Evolutionary conservation across 257 asterid species (phyloP), one percentile per base, ranked within the genome.

Genomic region (Scutellaria galericulata): DNA sequence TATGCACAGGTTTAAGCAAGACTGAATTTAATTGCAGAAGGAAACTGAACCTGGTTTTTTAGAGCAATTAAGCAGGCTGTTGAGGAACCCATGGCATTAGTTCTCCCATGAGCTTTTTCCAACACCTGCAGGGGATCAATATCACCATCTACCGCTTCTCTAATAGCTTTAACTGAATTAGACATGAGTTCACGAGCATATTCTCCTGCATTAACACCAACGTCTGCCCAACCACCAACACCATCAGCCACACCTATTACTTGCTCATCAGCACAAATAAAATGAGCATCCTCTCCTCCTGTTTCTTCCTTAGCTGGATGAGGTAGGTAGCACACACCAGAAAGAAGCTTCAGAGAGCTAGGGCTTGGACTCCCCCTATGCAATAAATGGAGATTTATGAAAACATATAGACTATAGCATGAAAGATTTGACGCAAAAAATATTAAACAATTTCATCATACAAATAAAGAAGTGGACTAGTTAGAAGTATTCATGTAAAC

Each of bases 191-290:
- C 90, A 18, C 96, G 91, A 10, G 98, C 85, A 71, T 87, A 92
- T n/a, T 61, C 70, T 56, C 98, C 98, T 5, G 98, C 95, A 82
- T 92, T 81, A 68, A 92, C 78, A 52, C 98, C 97, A 58, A 84
- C 86, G 53, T 92, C 96, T 58, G 98, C 97, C 98, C 98, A 92
- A 41, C 98, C 98, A 66, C 98, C 98, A 75, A 92, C 98, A 64
- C 98, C 98, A 73, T 92, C 98, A 10, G 98, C 97, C 62, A 92
- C 87, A 3, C 98, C 98, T 57, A 92, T 77, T 41, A 58, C 93
- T 82, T 86, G 94, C 82, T 90, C 95, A 20, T 90, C 93, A 8
- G 10, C 82, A 78, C 96, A 88, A 50, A 92, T 86, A 71, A 92
- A 88, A 74, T 90, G 88, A 77, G 98, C 97, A 85, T 92, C 98